A percentile compares a stretch with the other conserved stretches of the same genome.
phyloP scores from a whole-genome alignment of 1,284 basidiomycete species.

The Thelephora terrestris region DNA sequence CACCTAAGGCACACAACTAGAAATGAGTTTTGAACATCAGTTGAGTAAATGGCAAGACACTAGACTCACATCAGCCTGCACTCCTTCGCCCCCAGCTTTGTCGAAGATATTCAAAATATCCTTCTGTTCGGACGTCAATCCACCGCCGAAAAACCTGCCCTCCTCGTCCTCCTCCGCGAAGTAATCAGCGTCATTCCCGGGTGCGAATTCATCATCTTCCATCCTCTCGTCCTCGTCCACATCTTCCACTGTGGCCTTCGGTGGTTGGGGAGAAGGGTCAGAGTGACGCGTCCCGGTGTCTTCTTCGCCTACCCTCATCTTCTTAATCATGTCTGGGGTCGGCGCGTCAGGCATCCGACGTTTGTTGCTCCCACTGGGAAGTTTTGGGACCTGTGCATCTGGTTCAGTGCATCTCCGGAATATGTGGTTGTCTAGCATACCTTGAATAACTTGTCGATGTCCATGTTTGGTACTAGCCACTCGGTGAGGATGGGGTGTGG shows the following conservation, averaged over 20 bases:
- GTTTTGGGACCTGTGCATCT: slow-evolving; percentile 51
- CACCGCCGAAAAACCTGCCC: slow-evolving; percentile 89
- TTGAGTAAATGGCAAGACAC: slow-evolving; percentile 9
- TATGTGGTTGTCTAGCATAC: slow-evolving; percentile 25
- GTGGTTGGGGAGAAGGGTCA: slow-evolving; percentile 20
- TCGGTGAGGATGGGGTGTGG: background rate
- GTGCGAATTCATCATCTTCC: slow-evolving; percentile 47
- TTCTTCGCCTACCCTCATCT: slow-evolving; percentile 46
- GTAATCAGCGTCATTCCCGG: slow-evolving; percentile 81
- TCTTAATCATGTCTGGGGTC: slow-evolving; percentile 72
- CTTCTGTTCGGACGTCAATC: slow-evolving; percentile 83
- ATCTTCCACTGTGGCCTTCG: slow-evolving; percentile 48
- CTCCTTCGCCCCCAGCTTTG: slow-evolving; percentile 49
- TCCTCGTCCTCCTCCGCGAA: slow-evolving; percentile 87
- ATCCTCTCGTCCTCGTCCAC: slow-evolving; percentile 34
- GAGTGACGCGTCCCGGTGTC: slow-evolving; percentile 1
- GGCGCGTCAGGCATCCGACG: slow-evolving; percentile 78
- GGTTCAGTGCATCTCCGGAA: background rate
- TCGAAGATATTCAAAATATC: slow-evolving; percentile 88
- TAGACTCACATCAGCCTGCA: slow-evolving; percentile 56
- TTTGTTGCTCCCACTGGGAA: slow-evolving; percentile 56
- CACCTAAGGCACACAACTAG: slow-evolving; percentile 27
- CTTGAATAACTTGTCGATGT: slow-evolving; percentile 78
- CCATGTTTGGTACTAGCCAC: slow-evolving; percentile 33
- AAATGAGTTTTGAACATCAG: slow-evolving; percentile 19